Percentiles rank a stretch among this genome's conserved stretches.
These are phyloP conservation scores for Malassezia slooffiae DNA, from an alignment of 1,284 basidiomycete species.

Conservation along the genomic window DNA sequence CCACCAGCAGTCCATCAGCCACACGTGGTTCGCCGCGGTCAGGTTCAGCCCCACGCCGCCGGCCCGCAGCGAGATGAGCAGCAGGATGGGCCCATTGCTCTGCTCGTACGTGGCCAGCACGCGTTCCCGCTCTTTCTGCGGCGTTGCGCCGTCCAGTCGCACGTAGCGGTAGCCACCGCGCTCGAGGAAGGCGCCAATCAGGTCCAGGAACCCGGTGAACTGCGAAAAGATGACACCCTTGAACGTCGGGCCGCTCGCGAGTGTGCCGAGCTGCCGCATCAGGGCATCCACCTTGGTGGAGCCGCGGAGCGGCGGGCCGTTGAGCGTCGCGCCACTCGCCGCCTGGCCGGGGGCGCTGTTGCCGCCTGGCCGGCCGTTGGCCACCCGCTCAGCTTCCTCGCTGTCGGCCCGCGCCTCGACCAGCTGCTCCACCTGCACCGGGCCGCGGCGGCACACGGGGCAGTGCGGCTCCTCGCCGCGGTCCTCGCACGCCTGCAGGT, in stretches of 20 bases:
- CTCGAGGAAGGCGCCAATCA: constrained; percentile 28
- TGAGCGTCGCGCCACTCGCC: constrained; percentile 40
- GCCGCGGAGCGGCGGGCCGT: constrained; percentile 57
- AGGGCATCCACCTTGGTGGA: constrained; percentile 78
- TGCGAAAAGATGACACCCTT: constrained; percentile 48
- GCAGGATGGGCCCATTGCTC: constrained; percentile 69
- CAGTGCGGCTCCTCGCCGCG: constrained; percentile 55
- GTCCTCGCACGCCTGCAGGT: constrained; percentile 57
- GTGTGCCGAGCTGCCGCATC: constrained; percentile 56
- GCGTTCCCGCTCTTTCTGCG: constrained; percentile 66
- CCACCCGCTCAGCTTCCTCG: neutral
- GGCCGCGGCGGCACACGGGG: constrained; percentile 34
- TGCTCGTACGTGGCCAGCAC: constrained; percentile 66
- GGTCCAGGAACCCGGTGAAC: constrained; percentile 48
- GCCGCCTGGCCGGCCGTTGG: neutral
- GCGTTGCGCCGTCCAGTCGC: constrained; percentile 79
- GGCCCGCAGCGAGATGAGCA: constrained; percentile 82
- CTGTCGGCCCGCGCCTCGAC: constrained; percentile 49
- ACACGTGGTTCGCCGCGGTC: constrained; percentile 39
- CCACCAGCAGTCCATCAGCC: constrained; percentile 45
- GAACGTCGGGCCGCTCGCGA: constrained; percentile 48
- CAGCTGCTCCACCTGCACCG: constrained; percentile 53
- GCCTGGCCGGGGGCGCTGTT: neutral
- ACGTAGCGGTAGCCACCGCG: constrained; percentile 26
- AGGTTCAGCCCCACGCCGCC: constrained; percentile 67